Percentiles rank a stretch among this genome's conserved stretches.
Evolutionary conservation across 176 grass and related monocot genomes (phyloP).

Genomic region (Oryza meyeriana): DNA sequence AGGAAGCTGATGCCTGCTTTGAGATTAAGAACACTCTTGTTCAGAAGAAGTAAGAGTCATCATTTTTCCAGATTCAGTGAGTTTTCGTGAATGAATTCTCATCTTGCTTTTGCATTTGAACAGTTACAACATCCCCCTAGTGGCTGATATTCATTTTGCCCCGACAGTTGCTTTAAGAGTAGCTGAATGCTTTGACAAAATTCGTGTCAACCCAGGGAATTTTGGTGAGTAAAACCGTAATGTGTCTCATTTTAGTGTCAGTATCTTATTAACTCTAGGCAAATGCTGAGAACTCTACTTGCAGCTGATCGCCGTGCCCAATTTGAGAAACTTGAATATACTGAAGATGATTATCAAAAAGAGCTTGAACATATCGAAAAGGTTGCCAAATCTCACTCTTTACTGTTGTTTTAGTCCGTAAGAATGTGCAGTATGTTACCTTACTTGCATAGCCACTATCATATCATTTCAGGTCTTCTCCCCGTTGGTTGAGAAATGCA

Average conservation of each 20-base stretch:
- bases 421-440: neutral
- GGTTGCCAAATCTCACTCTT: slow-evolving; percentile 36
- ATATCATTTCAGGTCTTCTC: slow-evolving; percentile 72
- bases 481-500: slow-evolving; percentile 98
- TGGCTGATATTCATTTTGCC: slow-evolving; percentile 99
- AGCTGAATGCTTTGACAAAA: slow-evolving; percentile 98
- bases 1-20: slow-evolving; percentile 96
- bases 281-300: slow-evolving; percentile 38
- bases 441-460: slow-evolving; percentile 16
- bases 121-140: slow-evolving; percentile 94
- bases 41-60: slow-evolving; percentile 87
- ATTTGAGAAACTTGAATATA: slow-evolving; percentile 89
- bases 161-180: slow-evolving; percentile 86
- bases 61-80: slow-evolving; percentile 17
- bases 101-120: slow-evolving; percentile 9
- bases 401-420: neutral
- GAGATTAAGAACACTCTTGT: slow-evolving; percentile 94
- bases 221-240: slow-evolving; percentile 58
- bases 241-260: slow-evolving; percentile 23
- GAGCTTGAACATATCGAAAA: slow-evolving; percentile 97
- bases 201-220: slow-evolving; percentile 99
- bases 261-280: neutral
- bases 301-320: slow-evolving; percentile 95
- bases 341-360: slow-evolving; percentile 85
- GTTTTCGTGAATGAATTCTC: slow-evolving; percentile 10